Conservation (phyloP, 2,329 filamentous ascomycete genomes). For the Simplicillium sp. region DNA sequence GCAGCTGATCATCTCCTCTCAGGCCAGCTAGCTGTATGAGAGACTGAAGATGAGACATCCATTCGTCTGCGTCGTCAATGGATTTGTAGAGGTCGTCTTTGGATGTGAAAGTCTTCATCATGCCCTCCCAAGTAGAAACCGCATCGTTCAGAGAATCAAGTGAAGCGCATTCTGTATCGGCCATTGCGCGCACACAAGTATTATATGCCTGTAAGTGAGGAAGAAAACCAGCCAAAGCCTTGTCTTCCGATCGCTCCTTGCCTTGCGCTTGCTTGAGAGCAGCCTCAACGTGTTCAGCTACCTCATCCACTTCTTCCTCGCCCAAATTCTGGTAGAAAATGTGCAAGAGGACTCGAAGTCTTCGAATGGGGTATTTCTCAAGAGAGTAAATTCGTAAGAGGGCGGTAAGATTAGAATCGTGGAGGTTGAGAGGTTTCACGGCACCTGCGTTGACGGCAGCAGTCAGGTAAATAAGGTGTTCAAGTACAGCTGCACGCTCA, state of each 20-base stretch:
- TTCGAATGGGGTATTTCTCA: slow-evolving; percentile 41
- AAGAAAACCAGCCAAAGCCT: slow-evolving; percentile 31
- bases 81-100: slow-evolving; percentile 29
- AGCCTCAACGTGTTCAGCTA: slow-evolving; percentile 29
- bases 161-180: slow-evolving; percentile 21
- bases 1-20: slow-evolving; percentile 35
- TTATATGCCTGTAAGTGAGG: slow-evolving; percentile 38
- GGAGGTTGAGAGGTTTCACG: slow-evolving; percentile 24
- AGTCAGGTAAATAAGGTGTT: slow-evolving; percentile 48
- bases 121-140: slow-evolving; percentile 33
- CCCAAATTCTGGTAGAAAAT: slow-evolving; percentile 40
- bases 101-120: slow-evolving; percentile 27
- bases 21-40: slow-evolving; percentile 42
- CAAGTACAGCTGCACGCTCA: slow-evolving; percentile 48
- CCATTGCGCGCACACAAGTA: slow-evolving; percentile 32
- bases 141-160: slow-evolving; percentile 23
- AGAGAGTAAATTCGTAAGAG: slow-evolving; percentile 40
- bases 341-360: slow-evolving; percentile 40
- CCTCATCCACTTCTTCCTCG: slow-evolving; percentile 24
- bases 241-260: slow-evolving; percentile 25
- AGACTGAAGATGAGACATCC: slow-evolving; percentile 40
- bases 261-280: slow-evolving; percentile 26
- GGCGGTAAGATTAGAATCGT: slow-evolving; percentile 34
- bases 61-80: slow-evolving; percentile 39
- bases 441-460: slow-evolving; percentile 23